Percentiles rank a stretch among this genome's conserved stretches.
These are phyloP conservation scores for Monosporozyma siamensis DNA, from an alignment of 805 yeast species.

Conservation along the genomic window DNA sequence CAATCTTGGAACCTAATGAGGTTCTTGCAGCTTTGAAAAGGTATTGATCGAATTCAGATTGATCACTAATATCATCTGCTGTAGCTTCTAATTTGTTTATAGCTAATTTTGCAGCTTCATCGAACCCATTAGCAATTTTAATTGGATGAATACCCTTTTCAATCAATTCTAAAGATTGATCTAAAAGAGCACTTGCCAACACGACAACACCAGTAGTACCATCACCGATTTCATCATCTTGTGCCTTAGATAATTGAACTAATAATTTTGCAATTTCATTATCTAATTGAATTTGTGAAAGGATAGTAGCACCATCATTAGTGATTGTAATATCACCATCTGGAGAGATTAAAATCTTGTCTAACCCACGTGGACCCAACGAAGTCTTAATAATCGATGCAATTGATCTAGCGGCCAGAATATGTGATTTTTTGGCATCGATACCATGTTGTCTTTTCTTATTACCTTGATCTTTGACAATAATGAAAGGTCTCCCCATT, in stretches of 20 bases:
- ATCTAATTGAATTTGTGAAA: slow-evolving; percentile 91
- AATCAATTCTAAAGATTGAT: slow-evolving; percentile 87
- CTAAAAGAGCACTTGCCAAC: slow-evolving; percentile 85
- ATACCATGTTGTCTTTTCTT: slow-evolving; percentile 62
- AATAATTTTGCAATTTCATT: slow-evolving; percentile 92
- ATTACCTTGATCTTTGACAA: slow-evolving; percentile 76
- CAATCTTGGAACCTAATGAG: slow-evolving; percentile 90
- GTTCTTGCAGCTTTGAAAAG: slow-evolving; percentile 89
- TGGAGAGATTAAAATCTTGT: slow-evolving; percentile 86
- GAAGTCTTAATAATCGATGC: slow-evolving; percentile 88
- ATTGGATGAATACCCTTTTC: slow-evolving; percentile 98
- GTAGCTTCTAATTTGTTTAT: slow-evolving; percentile 61
- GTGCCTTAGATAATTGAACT: slow-evolving; percentile 88
- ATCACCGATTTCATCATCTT: slow-evolving; percentile 97
- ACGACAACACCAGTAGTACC: slow-evolving; percentile 99
- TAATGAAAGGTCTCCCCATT: slow-evolving; percentile 97
- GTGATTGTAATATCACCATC: slow-evolving; percentile 98
- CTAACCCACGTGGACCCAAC: slow-evolving; percentile 97
- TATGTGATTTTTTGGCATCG: slow-evolving; percentile 79
- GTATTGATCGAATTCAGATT: slow-evolving; percentile 33
- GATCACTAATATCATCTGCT: slow-evolving; percentile 51
- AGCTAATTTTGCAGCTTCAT: slow-evolving; percentile 92
- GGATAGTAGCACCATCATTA: slow-evolving; percentile 96
- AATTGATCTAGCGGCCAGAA: slow-evolving; percentile 89
- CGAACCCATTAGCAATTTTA: slow-evolving; percentile 93